Conservation (phyloP, 345 rosid genomes). For the Toxicodendron radicans region DNA sequence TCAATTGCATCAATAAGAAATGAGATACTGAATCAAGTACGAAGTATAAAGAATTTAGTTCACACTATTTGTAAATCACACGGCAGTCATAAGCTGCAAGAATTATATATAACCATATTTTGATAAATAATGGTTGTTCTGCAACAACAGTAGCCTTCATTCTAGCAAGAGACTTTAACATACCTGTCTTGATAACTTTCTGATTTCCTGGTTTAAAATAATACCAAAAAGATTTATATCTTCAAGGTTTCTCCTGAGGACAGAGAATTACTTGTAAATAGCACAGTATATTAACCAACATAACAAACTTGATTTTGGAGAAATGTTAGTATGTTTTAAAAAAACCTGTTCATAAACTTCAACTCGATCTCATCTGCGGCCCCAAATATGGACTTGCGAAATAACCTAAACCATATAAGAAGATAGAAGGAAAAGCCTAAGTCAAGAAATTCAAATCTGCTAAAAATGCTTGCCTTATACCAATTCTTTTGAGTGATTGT, state of each 20-base stretch:
- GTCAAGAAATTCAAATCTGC: conserved; percentile 12
- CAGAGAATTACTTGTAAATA: conserved; percentile 16
- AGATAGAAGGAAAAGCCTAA: neutral
- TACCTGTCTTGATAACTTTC: conserved; percentile 88
- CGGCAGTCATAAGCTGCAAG: neutral
- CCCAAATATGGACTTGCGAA: conserved; percentile 92
- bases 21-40: neutral
- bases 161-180: neutral
- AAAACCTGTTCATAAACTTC: conserved; percentile 91
- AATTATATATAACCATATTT: neutral
- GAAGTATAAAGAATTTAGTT: neutral
- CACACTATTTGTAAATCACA: neutral
- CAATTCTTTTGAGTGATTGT: neutral
- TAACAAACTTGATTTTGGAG: conserved; percentile 2
- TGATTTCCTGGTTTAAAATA: conserved; percentile 92
- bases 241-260: conserved; percentile 78
- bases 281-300: conserved; percentile 8
- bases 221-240: conserved; percentile 82
- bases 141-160: neutral
- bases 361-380: conserved; percentile 95
- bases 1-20: neutral
- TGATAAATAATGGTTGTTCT: neutral
- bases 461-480: neutral
- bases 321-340: neutral
- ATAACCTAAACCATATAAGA: conserved; percentile 52